Base-by-base conservation (phyloP, 257 asterid genomes). In the Primulina huaijiensis region DNA sequence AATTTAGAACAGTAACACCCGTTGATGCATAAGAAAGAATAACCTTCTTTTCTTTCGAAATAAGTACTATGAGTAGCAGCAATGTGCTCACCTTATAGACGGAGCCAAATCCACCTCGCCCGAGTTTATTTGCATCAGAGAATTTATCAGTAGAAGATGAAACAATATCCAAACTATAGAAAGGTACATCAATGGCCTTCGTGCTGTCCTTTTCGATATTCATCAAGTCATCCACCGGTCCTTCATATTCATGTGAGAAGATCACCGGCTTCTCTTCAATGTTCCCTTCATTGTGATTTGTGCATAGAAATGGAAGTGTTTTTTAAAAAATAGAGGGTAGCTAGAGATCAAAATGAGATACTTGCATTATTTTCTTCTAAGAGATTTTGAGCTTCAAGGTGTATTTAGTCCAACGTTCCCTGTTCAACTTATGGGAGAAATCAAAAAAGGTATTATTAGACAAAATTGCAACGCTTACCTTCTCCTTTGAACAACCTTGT, bases 31-130 rank as follows among this genome's bases (percentile, higher is more conserved):
- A 10, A 23, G n/a, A 35, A 34, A 68, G 69, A 9, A 52, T 25
- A 31, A 4, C 19, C n/a, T 21, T 29, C 33, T 0, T 23, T 9
- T 29, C 43, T 2, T n/a, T 8, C 34, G 12, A 61, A 20, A 16
- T 23, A 8, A 34, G 33, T 5, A 5, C 5, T 31, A 21, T 4
- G 60, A 33, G 38, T 2, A 29, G 35, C 38, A 7, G 35, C 50
- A 7, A 31, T 6, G 57, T 17, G 27, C 23, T 17, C 27, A 81
- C 92, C 87, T 81, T 84, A 68, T 88, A 84, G 23, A 88, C 92
- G 5, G 90, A 87, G 16, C 95, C 90, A 66, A 82, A 86, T 65
- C 95, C 95, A 27, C 92, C 95, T 70, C 40, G 79, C 43, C 95
- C 95, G 2, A 88, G 86, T 81, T 81, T 84, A 74, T 83, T 79